Evolutionary conservation across 23 red algal species (phyloP).

Genomic region (Agarophyton chilense): DNA sequence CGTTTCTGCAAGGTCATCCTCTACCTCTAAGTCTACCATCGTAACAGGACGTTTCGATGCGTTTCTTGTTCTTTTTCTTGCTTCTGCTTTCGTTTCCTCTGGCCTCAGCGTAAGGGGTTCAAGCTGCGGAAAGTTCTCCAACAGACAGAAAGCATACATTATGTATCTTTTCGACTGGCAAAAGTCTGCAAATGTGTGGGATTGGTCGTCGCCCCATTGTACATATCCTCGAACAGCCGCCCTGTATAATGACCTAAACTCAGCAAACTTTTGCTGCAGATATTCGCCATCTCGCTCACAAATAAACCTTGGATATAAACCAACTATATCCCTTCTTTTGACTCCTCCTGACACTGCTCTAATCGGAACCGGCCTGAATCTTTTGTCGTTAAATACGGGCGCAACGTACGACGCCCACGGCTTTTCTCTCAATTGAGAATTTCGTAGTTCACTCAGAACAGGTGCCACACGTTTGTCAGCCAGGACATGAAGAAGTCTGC

Average conservation of each 20-base stretch:
- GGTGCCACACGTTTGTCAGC: constrained; percentile 16
- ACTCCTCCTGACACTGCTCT: constrained; percentile 15
- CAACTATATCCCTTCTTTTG: constrained; percentile 13
- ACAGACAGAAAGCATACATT: constrained; percentile 44
- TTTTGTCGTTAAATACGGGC: constrained; percentile 36
- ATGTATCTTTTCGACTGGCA: constrained; percentile 9
- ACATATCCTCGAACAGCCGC: constrained; percentile 10
- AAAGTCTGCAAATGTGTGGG: constrained; percentile 24
- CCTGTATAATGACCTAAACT: constrained; percentile 33
- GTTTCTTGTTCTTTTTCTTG: background rate
- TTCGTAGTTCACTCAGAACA: background rate
- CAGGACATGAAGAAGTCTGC: constrained; percentile 44
- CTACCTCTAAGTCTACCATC: background rate
- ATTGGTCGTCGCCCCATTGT: constrained; percentile 19
- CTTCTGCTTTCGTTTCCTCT: background rate
- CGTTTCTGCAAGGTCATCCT: background rate
- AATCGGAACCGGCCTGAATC: constrained; percentile 31
- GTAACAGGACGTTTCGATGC: background rate
- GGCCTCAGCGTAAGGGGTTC: constrained; percentile 27
- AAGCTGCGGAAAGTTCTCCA: constrained; percentile 31
- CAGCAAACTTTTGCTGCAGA: constrained; percentile 33
- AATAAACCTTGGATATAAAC: constrained; percentile 20
- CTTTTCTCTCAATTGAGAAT: constrained; percentile 8
- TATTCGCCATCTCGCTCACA: background rate
- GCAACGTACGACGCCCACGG: constrained; percentile 35